Conservation (phyloP, 2,329 filamentous ascomycete genomes). For the Aspergillus luchuensis region DNA sequence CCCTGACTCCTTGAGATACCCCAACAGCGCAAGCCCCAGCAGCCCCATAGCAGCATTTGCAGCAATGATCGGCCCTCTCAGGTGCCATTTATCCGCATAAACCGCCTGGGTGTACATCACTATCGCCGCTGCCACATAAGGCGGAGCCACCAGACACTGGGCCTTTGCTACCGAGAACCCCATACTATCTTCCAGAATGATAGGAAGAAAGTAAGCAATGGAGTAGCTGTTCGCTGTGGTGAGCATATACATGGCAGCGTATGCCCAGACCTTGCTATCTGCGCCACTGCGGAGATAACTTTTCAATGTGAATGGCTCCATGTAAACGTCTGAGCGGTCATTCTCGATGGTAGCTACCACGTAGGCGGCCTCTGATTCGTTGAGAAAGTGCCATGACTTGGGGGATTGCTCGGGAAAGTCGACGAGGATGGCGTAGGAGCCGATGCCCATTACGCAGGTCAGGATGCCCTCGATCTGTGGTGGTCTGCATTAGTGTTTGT, state of each 20-base stretch:
- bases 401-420: constrained; percentile 10
- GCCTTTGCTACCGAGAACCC: constrained; percentile 64
- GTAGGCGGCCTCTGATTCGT: constrained; percentile 47
- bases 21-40: constrained; percentile 69
- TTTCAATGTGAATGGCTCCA: constrained; percentile 50
- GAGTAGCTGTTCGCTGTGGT: constrained; percentile 74
- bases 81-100: constrained; percentile 63
- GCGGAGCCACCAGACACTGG: constrained; percentile 70
- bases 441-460: neutral
- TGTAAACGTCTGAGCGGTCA: constrained; percentile 55
- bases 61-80: constrained; percentile 66
- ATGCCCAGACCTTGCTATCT: constrained; percentile 59
- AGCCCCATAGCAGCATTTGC: constrained; percentile 66
- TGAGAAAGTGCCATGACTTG: constrained; percentile 30
- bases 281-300: constrained; percentile 52
- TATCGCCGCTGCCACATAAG: constrained; percentile 72
- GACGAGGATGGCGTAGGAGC: neutral
- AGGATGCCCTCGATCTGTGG: neutral
- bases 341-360: constrained; percentile 55
- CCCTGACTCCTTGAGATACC: constrained; percentile 57
- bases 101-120: constrained; percentile 65
- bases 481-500: neutral
- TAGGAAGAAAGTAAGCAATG: constrained; percentile 75
- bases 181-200: constrained; percentile 67
- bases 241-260: constrained; percentile 54